Evolutionary conservation across 192 early-diverging fungal species (phyloP), one percentile per base, ranked within the genome.

Genomic region (Mortierella hygrophila): DNA sequence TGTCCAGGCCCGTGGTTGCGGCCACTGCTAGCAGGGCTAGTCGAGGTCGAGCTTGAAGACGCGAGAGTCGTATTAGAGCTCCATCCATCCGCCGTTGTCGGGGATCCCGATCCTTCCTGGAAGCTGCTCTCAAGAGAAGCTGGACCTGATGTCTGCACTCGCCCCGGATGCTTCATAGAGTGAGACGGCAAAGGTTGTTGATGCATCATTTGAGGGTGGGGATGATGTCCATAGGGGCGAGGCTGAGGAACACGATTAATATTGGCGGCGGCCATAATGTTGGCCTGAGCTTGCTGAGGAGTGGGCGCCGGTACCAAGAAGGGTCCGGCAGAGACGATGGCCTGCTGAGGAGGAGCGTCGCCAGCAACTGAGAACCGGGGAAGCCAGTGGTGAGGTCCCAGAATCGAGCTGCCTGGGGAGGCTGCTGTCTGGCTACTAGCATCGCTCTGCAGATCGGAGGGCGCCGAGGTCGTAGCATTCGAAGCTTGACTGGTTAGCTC

Each of bases 341-440:
- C 73, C 46, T 75, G 74, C 26, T 78, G 76, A 42, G 70, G 46
- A 4, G 84, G 84, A 5, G 84, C 79, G 70, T 86, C 84, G 20
- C 84, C 84, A 9, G 84, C 84, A 23, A 76, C 84, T 4, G 84
- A 86, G 35, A 86, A 86, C 10, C 84, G 84, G 16, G 84, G 84
- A 21, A 86, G 47, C 84, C 84, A 86, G 65, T 54, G 84, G 71
- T 77, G 79, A 57, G 77, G 44, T 1, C 63, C 72, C 11, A 74
- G 13, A 47, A 52, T 60, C 2, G 37, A 32, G 60, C 26, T 65
- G 60, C 60, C 11, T 6, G 60, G 60, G 35, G 60, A 65, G 11
- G 60, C 10, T 8, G 70, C 16, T 42, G 70, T 26, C 60, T 65
- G 60, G 60, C 11, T 40, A 68, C 40, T 41, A 37, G 35, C 54